Base-by-base conservation (phyloP, 495 filamentous ascomycete species). In the Hypomontagnella monticulosa region DNA sequence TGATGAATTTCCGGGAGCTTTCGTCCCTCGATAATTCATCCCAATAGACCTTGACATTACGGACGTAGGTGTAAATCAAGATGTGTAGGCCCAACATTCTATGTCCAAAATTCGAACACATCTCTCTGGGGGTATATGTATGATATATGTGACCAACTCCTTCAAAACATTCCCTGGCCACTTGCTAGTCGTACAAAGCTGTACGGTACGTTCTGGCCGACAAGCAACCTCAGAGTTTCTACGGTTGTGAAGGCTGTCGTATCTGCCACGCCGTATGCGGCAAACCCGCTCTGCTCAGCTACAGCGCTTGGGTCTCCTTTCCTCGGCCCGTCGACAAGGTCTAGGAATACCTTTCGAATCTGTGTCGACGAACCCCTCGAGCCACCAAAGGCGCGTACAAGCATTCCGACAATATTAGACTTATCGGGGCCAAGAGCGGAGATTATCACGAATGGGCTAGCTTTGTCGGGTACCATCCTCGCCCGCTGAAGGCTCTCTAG, bases 151-250 rank as follows among this genome's bases (percentile, higher is more conserved):
- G 23, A 27, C 23, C 23, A 27, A 27, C 15, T 57, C 49, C n/a
- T 57, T 76, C 79, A 90, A 75, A 87, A 92, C 71, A 92, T 72
- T 19, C 85, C 84, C 60, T 89, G 75, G 12, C 90, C 91, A 63
- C 88, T 88, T 6, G 91, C 90, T 78, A 93, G 80, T 37, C 91
- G 75, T 34, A 93, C 91, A 78, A 95, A 95, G 75, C 91, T 91
- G 78, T 91, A 93, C 20, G 89, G 89, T 34, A 95, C 91, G 72
- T 93, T 93, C 80, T 93, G 88, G 12, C 91, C 91, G 7, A 93
- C 90, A 7, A 95, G 79, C 63, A 93, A 67, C 43, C 91, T 80
- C 8, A 93, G 75, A 33, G 89, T 93, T 75, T 93, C 89, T 12
- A 92, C 91, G 15, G 89, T 93, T 9, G 90, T 92, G 78, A 91